Conservation (phyloP, 805 yeast species). For the Hanseniaspora valbyensis region DNA sequence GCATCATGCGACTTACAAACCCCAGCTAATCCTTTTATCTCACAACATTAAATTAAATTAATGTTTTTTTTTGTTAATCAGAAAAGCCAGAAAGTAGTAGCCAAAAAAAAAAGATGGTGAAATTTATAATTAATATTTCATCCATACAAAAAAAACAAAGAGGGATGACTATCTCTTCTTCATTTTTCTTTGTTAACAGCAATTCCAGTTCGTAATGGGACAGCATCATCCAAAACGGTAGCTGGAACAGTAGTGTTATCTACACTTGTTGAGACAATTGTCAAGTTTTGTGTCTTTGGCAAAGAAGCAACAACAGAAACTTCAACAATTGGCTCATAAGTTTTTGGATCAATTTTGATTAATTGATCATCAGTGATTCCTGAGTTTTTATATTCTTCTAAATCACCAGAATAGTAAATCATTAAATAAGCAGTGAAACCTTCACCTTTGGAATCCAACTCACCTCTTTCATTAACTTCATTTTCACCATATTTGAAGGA, state of each 20-base stretch:
- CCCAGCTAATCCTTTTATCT: conserved; percentile 11
- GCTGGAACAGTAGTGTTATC: conserved; percentile 7
- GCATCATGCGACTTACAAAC: conserved; percentile 17
- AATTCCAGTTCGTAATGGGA: neutral
- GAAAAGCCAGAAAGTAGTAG: conserved; percentile 15
- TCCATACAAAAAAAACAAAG: conserved; percentile 17
- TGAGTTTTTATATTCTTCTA: neutral
- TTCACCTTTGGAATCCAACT: conserved; percentile 24
- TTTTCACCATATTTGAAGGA: conserved; percentile 27
- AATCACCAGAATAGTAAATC: conserved; percentile 26
- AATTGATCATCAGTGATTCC: conserved; percentile 4
- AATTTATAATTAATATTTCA: no score
- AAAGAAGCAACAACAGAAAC: neutral
- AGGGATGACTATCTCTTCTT: conserved; percentile 19
- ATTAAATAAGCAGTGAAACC: conserved; percentile 28
- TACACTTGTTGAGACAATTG: neutral
- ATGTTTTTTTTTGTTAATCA: no score
- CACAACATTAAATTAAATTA: no score
- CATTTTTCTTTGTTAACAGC: conserved; percentile 17
- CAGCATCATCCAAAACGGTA: neutral
- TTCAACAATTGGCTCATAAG: conserved; percentile 4
- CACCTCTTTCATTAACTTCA: conserved; percentile 26
- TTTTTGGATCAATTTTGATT: conserved; percentile 12
- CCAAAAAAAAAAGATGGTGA: conserved; percentile 15
- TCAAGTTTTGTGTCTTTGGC: neutral